Evolutionary conservation across 768 basidiomycete genomes (phyloP).

Genomic region (Naganishia vaughanmartiniae): DNA sequence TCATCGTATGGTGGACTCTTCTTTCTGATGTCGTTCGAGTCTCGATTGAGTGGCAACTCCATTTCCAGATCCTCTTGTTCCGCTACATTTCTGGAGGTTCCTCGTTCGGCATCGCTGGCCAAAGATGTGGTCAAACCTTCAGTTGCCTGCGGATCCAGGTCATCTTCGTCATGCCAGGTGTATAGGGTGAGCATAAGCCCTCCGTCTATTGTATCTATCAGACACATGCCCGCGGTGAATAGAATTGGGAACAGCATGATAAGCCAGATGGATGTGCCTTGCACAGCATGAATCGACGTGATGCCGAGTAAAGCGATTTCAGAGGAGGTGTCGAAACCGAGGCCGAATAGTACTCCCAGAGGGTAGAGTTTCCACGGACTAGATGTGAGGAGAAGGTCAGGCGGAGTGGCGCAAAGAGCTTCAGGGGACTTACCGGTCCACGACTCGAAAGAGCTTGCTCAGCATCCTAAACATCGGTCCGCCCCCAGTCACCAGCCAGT

Average conservation of each 20-base stretch:
- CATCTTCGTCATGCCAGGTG: slow-evolving; percentile 27
- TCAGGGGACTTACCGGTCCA: slow-evolving; percentile 21
- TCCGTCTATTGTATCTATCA: slow-evolving; percentile 28
- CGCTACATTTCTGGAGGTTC: background rate
- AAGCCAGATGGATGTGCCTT: slow-evolving; percentile 32
- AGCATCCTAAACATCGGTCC: slow-evolving; percentile 28
- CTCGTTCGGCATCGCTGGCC: background rate
- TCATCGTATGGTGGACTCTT: background rate
- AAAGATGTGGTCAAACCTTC: background rate
- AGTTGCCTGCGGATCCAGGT: background rate
- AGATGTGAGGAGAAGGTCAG: background rate
- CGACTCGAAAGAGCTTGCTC: slow-evolving; percentile 22
- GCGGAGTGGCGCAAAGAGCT: background rate
- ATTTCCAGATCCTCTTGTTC: slow-evolving; percentile 5
- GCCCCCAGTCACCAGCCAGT: slow-evolving; percentile 12
- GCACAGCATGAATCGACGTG: slow-evolving; percentile 24
- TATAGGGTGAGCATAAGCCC: slow-evolving; percentile 25
- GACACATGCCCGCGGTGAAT: slow-evolving; percentile 30
- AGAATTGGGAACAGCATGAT: slow-evolving; percentile 26
- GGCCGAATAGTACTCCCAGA: slow-evolving; percentile 27
- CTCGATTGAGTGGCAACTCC: background rate
- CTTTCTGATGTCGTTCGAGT: background rate
- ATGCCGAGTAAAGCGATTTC: slow-evolving; percentile 31
- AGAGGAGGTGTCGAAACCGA: slow-evolving; percentile 32
- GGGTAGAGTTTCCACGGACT: slow-evolving; percentile 32